Conservation (phyloP, 1,284 basidiomycete genomes). For the Ustilago hordei region DNA sequence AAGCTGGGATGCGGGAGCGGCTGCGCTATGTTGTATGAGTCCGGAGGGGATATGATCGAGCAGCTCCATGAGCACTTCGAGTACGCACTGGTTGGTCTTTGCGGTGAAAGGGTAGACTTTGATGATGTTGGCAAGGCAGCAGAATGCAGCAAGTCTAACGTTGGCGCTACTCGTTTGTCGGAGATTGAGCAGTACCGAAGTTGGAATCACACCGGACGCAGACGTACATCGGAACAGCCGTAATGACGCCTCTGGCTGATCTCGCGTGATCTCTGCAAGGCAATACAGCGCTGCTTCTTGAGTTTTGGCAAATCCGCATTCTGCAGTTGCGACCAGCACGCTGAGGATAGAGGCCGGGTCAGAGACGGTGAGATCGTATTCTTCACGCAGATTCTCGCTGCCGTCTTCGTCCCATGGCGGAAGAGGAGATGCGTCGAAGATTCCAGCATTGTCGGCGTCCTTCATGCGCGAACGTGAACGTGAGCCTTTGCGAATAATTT, state of each 20-base stretch:
- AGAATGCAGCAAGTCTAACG: conserved; percentile 62
- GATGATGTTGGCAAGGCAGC: conserved; percentile 61
- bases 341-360: conserved; percentile 31
- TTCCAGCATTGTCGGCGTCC: conserved; percentile 21
- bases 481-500: conserved; percentile 48
- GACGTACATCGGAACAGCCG: conserved; percentile 40
- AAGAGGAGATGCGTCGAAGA: conserved; percentile 24
- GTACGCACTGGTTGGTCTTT: conserved; percentile 57
- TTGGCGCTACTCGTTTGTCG: conserved; percentile 44
- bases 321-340: conserved; percentile 51
- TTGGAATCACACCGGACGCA: conserved; percentile 53
- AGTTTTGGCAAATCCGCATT: conserved; percentile 55
- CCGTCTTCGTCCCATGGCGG: conserved; percentile 43
- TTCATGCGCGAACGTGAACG: conserved; percentile 40
- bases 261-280: conserved; percentile 53
- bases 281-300: conserved; percentile 63
- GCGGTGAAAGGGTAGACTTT: conserved; percentile 58
- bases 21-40: conserved; percentile 4
- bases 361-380: conserved; percentile 8
- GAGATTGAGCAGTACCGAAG: conserved; percentile 55
- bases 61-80: conserved; percentile 62
- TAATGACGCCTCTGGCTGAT: conserved; percentile 35
- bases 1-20: conserved; percentile 12
- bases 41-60: conserved; percentile 43
- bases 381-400: conserved; percentile 12